Base-by-base conservation (phyloP, 106 monocot species). In the Allium cepa region DNA sequence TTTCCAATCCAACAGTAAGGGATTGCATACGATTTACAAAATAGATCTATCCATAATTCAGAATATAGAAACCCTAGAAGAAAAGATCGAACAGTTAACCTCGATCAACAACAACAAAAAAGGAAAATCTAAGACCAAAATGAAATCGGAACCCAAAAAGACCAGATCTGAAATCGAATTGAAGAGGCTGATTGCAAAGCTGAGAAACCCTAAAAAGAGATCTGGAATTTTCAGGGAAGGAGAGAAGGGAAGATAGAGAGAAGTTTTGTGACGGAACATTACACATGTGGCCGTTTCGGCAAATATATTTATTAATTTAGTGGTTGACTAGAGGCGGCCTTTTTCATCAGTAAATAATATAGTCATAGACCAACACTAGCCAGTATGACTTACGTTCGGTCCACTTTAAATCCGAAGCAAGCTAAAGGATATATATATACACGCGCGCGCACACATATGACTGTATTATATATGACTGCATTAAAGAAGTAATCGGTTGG, bases 121-220 rank as follows among this genome's bases (percentile, higher is more conserved):
- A 46, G 8, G 66, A 26, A 52, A 18, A 56, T 66, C 12, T 48
- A 11, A 53, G 53, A 11, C 52, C 49, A 58, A 10, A 66, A 58
- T 27, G 15, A 47, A 63, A 63, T 12, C 46, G 11, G 15, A 47
- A 47, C 16, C 5, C 53, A 9, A 63, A 72, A 63, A 63, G 65
- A 65, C 50, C 67, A 67, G 53, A 67, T 52, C 67, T 8, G 67
- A 15, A 50, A 17, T 6, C 63, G 14, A 52, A 63, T 45, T 16
- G 9, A 22, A 60, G 59, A 49, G 59, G 48, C 10, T 46, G 4
- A 9, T 11, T 47, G 27, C 27, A 53, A n/a, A 59, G 64, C 66
- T 59, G 46, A 13, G 72, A 64, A 57, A 59, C 56, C 77, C 49
- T 51, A 58, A 57, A 22, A 65, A 13, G 15, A 28, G 46, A 64